A percentile compares a stretch with the other conserved stretches of the same genome.
Conservation (phyloP, 306 rosid species). For the Crotalaria pallida region DNA sequence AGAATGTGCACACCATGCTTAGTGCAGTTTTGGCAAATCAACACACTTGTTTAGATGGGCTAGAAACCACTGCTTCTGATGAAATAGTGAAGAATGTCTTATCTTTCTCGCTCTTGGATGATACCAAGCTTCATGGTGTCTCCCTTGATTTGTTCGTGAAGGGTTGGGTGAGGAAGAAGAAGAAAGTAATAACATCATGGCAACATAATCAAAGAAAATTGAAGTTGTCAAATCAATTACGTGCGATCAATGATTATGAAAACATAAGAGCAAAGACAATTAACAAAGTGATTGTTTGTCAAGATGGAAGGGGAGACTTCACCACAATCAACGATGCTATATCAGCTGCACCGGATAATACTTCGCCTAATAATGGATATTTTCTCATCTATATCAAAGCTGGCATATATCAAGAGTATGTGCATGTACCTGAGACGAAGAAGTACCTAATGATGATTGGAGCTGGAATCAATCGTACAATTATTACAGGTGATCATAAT, state of each 20-base stretch:
- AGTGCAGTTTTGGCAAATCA: slow-evolving; percentile 69
- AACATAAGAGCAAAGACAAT: not conserved
- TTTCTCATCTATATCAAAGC: too few species aligned
- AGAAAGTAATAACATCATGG: slow-evolving; percentile 28
- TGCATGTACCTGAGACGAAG: too few species aligned
- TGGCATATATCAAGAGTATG: too few species aligned
- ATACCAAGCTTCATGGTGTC: slow-evolving; percentile 59
- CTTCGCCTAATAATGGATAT: too few species aligned
- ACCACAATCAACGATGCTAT: too few species aligned
- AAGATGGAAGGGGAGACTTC: too few species aligned
- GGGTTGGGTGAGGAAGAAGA: slow-evolving; percentile 64
- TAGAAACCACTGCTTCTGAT: slow-evolving; percentile 40
- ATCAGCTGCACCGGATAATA: too few species aligned
- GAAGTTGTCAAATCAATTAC: slow-evolving; percentile 54
- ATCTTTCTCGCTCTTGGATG: slow-evolving; percentile 33
- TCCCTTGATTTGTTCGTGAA: slow-evolving; percentile 54
- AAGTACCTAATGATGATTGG: too few species aligned
- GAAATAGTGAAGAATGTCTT: slow-evolving; percentile 42
- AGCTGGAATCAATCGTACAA: too few species aligned
- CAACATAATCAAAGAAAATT: slow-evolving; percentile 21
- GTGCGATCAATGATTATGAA: slow-evolving; percentile 41
- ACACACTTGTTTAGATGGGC: slow-evolving; percentile 63
- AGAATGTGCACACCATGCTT: slow-evolving; percentile 50
- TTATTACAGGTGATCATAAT: too few species aligned
- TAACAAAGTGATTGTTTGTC: too few species aligned